phyloP scores from a whole-genome alignment of 352 stramenopile genomes.

The Phytopythium montanum region DNA sequence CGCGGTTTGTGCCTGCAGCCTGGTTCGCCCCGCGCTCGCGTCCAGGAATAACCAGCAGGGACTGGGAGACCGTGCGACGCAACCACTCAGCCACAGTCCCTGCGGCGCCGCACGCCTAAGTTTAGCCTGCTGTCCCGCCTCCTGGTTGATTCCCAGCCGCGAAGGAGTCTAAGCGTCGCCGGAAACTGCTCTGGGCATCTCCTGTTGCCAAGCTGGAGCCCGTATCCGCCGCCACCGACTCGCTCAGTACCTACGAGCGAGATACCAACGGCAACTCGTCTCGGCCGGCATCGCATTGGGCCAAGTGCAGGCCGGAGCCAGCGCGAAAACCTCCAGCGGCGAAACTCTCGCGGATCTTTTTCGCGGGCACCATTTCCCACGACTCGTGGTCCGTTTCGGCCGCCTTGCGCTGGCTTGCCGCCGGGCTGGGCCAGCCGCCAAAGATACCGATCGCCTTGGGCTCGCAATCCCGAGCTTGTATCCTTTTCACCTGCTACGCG shows the following conservation, averaged over 20 bases:
- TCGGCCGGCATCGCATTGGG: not conserved
- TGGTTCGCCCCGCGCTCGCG: not conserved
- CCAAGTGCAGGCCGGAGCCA: not conserved
- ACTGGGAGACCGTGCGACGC: not conserved
- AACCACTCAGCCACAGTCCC: not conserved
- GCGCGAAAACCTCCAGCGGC: not conserved
- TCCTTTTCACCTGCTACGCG: constrained; percentile 1
- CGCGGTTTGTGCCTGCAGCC: not conserved
- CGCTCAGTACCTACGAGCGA: not conserved
- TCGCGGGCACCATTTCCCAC: not conserved
- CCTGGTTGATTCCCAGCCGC: not conserved
- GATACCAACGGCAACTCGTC: not conserved
- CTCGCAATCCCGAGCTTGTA: not conserved
- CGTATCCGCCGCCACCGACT: not conserved
- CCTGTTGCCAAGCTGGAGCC: not conserved
- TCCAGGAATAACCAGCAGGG: not conserved
- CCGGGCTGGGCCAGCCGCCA: not conserved
- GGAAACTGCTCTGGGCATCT: not conserved
- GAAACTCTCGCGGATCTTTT: not conserved
- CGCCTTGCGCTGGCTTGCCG: not conserved
- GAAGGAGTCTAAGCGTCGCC: not conserved
- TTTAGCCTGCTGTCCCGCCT: not conserved
- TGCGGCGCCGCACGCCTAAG: not conserved
- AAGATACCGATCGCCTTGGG: constrained; percentile 1
- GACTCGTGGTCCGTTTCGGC: not conserved